phyloP scores from a whole-genome alignment of 805 yeast genomes.

The Hanseniaspora vineae region DNA sequence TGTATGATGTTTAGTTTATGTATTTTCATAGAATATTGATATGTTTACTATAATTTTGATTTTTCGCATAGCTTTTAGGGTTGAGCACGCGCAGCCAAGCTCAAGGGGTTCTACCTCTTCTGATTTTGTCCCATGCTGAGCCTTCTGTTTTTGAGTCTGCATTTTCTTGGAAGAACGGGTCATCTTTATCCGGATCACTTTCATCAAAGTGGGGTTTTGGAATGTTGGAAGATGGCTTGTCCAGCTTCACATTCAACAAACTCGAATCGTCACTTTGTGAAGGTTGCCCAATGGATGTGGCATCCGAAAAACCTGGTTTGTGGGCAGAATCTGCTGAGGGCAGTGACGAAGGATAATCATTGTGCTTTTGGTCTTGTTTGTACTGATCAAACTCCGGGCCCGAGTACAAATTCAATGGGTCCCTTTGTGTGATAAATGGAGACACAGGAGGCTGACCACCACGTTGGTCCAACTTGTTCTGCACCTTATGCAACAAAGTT shows the following conservation, averaged over 20 bases:
- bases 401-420: conserved; percentile 27
- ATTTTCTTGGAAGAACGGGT: conserved; percentile 11
- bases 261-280: background rate
- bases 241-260: background rate
- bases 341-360: conserved; percentile 2
- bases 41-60: background rate
- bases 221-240: background rate
- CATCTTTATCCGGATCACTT: conserved; percentile 9
- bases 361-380: conserved; percentile 3
- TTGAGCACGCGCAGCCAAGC: background rate
- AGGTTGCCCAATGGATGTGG: background rate
- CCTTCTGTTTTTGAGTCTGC: background rate
- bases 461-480: conserved; percentile 12
- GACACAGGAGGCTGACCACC: conserved; percentile 7
- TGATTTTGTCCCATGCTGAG: background rate
- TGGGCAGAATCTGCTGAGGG: conserved; percentile 1
- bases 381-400: conserved; percentile 17
- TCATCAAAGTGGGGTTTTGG: background rate
- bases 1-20: background rate
- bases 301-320: background rate
- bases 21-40: background rate
- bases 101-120: background rate
- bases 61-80: too few relatives aligned
- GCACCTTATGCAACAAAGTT: conserved; percentile 20
- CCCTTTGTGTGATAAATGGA: conserved; percentile 24